Base-by-base conservation (phyloP, 1,284 basidiomycete species). In the Tilletia horrida region DNA sequence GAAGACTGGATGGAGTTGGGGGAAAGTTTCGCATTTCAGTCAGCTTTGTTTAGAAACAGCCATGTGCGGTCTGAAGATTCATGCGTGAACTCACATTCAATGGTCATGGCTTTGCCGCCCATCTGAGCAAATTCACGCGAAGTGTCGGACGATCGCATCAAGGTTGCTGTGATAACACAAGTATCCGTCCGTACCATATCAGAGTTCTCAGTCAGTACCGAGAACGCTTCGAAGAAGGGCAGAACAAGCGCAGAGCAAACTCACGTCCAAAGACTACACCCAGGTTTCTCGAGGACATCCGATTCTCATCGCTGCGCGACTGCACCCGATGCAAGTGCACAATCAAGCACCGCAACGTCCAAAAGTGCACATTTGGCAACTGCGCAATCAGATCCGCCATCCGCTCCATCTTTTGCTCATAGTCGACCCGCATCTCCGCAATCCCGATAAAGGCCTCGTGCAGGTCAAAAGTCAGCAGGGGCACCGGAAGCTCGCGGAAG, bases 201-300 rank as follows among this genome's bases (percentile, higher is more conserved):
- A n/a, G n/a, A n/a, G n/a, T n/a, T n/a, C n/a, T n/a, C n/a, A n/a
- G n/a, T n/a, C n/a, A n/a, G n/a, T n/a, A n/a, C n/a, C n/a, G n/a
- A n/a, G n/a, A n/a, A n/a, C 45, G 4, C 45, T 23, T 6, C 18
- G 6, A 18, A 48, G 45, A 48, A 48, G 21, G 16, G 35, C 35
- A 40, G n/a, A n/a, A 48, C 18, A 48, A 18, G 25, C 35, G 18
- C 45, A 8, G 27, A n/a, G 47, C 23, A 31, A 4, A 89, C 93
- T 85, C 83, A 97, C 93, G 95, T 74, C 96, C 96, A 84, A 98
- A 97, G 50, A 99, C 93, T n/a, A 97, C 93, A n/a, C 96, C 96
- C 23, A 99, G 84, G 78, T 98, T 99, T 71, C 93, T 87, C 2
- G 92, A 89, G 63, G 89, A 93, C 96, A 99, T 98, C 65, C 93